Evolutionary conservation across 805 yeast genomes (phyloP).

Genomic region (Danielia oregonensis): DNA sequence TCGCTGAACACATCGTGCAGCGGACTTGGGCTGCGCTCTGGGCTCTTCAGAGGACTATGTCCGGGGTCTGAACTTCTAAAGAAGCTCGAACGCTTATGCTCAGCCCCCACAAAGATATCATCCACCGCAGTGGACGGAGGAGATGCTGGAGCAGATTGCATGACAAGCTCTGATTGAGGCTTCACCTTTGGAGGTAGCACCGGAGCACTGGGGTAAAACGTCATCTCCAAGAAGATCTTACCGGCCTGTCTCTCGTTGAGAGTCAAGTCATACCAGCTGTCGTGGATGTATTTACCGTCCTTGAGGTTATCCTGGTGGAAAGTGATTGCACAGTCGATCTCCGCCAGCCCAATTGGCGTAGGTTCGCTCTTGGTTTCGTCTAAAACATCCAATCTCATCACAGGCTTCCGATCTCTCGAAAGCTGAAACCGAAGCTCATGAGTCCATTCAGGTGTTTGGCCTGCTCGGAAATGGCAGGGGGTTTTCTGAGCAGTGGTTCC

Average conservation of each 20-base stretch:
- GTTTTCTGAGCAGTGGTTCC: constrained; percentile 82
- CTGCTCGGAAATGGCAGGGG: constrained; percentile 76
- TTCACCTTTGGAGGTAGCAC: constrained; percentile 37
- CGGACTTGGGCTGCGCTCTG: too few relatives aligned
- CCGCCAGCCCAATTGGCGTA: constrained; percentile 77
- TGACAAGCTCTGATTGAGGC: too few relatives aligned
- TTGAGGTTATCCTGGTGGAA: constrained; percentile 49
- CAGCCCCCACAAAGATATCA: constrained; percentile 12
- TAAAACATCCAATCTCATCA: constrained; percentile 67
- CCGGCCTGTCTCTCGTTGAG: constrained; percentile 80
- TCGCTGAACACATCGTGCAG: constrained; percentile 12
- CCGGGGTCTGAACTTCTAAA: constrained; percentile 13
- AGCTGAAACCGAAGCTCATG: constrained; percentile 67
- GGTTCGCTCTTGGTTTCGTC: constrained; percentile 88
- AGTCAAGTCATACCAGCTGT: constrained; percentile 74
- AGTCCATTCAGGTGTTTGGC: constrained; percentile 91
- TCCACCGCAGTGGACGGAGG: constrained; percentile 10
- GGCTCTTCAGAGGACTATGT: not conserved
- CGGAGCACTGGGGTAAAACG: constrained; percentile 69
- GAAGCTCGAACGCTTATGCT: constrained; percentile 3
- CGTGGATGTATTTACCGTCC: constrained; percentile 67
- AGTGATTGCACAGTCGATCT: constrained; percentile 73
- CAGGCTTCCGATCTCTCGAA: constrained; percentile 58
- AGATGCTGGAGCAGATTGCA: constrained; percentile 7
- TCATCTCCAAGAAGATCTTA: constrained; percentile 83